phyloP scores from a whole-genome alignment of 768 basidiomycete species.

The Amanita molliuscula region DNA sequence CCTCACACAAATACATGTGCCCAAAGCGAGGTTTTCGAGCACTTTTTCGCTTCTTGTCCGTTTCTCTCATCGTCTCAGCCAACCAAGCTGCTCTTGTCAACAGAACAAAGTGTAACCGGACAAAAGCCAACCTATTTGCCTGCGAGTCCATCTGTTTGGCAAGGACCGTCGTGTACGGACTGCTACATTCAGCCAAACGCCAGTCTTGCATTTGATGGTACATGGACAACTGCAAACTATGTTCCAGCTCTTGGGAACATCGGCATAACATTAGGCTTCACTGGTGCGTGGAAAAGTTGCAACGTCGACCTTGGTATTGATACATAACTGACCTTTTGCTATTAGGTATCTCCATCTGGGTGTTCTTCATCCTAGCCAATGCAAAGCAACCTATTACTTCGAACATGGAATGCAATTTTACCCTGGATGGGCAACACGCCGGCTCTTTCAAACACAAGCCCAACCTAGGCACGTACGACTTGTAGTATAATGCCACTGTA shows the following conservation, averaged over 20 bases:
- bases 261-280: constrained; percentile 10
- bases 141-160: constrained; percentile 14
- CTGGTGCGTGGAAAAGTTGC: neutral
- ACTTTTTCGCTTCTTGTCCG: neutral
- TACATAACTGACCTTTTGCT: neutral
- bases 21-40: neutral
- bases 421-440: constrained; percentile 17
- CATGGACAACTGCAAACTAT: constrained; percentile 25
- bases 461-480: constrained; percentile 10
- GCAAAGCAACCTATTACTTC: constrained; percentile 12
- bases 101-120: constrained; percentile 20
- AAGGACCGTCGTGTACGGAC: constrained; percentile 13
- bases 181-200: constrained; percentile 17
- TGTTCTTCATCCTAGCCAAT: constrained; percentile 9
- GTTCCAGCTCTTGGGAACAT: constrained; percentile 13
- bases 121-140: constrained; percentile 17
- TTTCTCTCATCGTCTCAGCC: neutral
- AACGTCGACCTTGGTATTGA: neutral
- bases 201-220: constrained; percentile 14
- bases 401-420: constrained; percentile 20
- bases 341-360: constrained; percentile 11
- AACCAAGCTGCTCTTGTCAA: constrained; percentile 15
- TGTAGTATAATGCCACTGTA: constrained; percentile 21
- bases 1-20: neutral
- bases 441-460: constrained; percentile 18